Evolutionary conservation across 106 monocot genomes (phyloP).

Genomic region (Triglochin maritima): DNA sequence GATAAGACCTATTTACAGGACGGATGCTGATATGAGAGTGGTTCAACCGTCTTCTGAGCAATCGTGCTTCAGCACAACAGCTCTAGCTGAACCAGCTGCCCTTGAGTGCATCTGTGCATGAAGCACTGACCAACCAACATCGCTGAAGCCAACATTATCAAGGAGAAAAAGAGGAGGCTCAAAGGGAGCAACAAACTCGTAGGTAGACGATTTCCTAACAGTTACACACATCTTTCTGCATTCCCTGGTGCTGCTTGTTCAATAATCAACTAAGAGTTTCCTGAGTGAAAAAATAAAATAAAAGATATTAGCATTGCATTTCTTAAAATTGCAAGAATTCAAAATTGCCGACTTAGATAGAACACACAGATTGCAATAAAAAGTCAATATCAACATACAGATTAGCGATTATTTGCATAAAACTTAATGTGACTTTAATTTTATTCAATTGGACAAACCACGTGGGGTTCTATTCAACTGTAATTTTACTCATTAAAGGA

Average conservation of each 20-base stretch:
- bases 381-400: no score
- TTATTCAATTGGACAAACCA: no score
- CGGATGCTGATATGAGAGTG: neutral
- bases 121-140: neutral
- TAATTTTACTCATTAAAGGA: no score
- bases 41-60: slow-evolving; percentile 25
- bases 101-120: slow-evolving; percentile 4
- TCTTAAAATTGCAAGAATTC: no score
- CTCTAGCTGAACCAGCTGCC: neutral
- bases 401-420: no score
- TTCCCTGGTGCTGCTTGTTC: slow-evolving; percentile 9
- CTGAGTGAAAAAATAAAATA: no score
- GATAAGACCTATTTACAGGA: slow-evolving; percentile 11
- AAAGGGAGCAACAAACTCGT: neutral
- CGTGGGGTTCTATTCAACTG: no score
- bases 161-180: neutral
- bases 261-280: neutral
- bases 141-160: slow-evolving; percentile 4
- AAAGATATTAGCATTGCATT: no score
- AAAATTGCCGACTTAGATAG: no score
- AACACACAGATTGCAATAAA: no score
- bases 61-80: slow-evolving; percentile 4
- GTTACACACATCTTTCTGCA: slow-evolving; percentile 23
- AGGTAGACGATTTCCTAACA: slow-evolving; percentile 6
- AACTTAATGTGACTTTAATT: no score